Conservation (phyloP, 2,329 filamentous ascomycete genomes). For the Macroventuria anomochaeta region DNA sequence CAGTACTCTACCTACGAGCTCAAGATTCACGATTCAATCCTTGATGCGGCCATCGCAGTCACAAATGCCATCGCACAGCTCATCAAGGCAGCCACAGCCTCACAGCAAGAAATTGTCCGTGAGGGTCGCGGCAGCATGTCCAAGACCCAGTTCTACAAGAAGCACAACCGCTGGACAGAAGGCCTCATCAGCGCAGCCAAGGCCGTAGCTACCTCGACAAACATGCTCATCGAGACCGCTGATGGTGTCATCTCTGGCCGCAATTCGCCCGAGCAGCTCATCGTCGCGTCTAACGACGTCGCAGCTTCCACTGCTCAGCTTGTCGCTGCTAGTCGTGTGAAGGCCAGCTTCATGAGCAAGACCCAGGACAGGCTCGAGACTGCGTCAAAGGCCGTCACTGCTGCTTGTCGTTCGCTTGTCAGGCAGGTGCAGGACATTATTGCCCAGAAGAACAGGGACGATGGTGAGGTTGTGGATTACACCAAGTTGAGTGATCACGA, state of each 20-base stretch:
- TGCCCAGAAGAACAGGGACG: slow-evolving; percentile 80
- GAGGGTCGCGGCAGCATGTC: slow-evolving; percentile 88
- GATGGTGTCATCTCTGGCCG: slow-evolving; percentile 92
- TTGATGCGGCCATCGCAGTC: slow-evolving; percentile 90
- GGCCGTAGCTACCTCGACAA: slow-evolving; percentile 90
- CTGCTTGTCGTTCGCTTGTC: slow-evolving; percentile 85
- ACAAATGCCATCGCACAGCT: slow-evolving; percentile 92
- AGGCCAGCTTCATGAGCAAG: slow-evolving; percentile 98
- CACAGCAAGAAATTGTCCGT: slow-evolving; percentile 95
- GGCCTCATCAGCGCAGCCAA: slow-evolving; percentile 97
- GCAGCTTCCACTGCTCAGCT: slow-evolving; percentile 95
- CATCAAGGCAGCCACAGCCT: slow-evolving; percentile 91
- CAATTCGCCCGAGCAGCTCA: slow-evolving; percentile 94
- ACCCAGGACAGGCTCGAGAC: slow-evolving; percentile 90
- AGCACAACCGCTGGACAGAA: slow-evolving; percentile 99
- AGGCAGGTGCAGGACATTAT: slow-evolving; percentile 95
- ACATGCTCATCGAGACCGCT: slow-evolving; percentile 95
- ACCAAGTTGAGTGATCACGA: slow-evolving; percentile 86
- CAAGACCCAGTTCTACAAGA: slow-evolving; percentile 97
- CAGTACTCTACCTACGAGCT: slow-evolving; percentile 96
- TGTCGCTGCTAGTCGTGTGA: slow-evolving; percentile 92
- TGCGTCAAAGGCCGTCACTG: slow-evolving; percentile 90
- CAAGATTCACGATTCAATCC: slow-evolving; percentile 91
- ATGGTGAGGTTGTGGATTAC: slow-evolving; percentile 84
- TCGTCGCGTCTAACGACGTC: slow-evolving; percentile 96